Evolutionary conservation across 495 filamentous ascomycete genomes (phyloP), one percentile per base, ranked within the genome.

Genomic region (Parathielavia hyrcaniae): DNA sequence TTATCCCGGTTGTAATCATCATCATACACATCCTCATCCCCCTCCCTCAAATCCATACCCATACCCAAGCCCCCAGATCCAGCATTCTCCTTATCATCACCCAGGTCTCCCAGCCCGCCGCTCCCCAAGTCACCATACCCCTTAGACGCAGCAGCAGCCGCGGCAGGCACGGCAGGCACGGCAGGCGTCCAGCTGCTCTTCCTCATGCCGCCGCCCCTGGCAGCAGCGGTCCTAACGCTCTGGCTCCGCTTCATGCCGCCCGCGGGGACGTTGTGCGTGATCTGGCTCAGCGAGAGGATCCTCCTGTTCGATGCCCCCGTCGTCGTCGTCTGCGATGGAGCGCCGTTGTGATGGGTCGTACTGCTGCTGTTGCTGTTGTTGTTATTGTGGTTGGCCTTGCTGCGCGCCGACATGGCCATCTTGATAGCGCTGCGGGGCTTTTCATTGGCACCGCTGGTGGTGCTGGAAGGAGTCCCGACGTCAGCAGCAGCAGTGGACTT

Each of bases 221-320:
- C 88, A 63, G 84, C 86, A 30, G 54, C 82, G 20, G 85, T 87
- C 61, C 78, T 78, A 59, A 80, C 78, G 64, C 76, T 81, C 66
- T 81, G 75, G 69, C 79, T 77, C 56, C 82, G 80, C 62, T 83
- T 85, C 60, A 84, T 77, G 55, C 76, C 72, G 12, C 86, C 85
- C 6, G 76, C 72, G 6, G 81, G 73, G 6, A 85, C 77, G 66
- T 96, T 96, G 55, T 85, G 83, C 9, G 80, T 87, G 19, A 97
- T 91, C 67, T 96, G 86, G 67, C 85, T 95, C 40, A 97, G 81
- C 53, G 88, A 93, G 41, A 92, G 80, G 60, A 96, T 96, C 12
- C 93, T 84, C 4, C 91, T 82, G 19, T 54, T 53, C 5, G 49
- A 39, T 17, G 58, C 49, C 9, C 53, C 49, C 9, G 52, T n/a